A percentile compares a stretch with the other conserved stretches of the same genome.
phyloP scores from a whole-genome alignment of 306 rosid genomes.

The Quercus cerris region DNA sequence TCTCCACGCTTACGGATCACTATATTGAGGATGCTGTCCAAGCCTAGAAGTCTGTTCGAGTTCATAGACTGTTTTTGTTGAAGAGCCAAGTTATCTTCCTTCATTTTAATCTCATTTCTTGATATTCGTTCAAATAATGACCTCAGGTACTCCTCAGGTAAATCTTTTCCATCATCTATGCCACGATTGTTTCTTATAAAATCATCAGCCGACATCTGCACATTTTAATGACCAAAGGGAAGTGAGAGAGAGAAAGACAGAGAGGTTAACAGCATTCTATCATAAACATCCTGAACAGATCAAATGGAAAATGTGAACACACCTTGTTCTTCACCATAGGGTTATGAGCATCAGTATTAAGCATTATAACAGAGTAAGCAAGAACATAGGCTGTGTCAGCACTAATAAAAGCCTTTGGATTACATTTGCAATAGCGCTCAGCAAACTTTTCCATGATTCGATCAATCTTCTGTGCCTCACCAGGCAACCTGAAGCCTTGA shows the following conservation, averaged over 20 bases:
- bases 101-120: slow-evolving; percentile 96
- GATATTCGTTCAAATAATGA: slow-evolving; percentile 84
- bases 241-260: background rate
- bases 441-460: slow-evolving; percentile 99
- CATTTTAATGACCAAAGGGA: slow-evolving; percentile 16
- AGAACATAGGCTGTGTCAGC: slow-evolving; percentile 99
- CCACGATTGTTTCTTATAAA: slow-evolving; percentile 98
- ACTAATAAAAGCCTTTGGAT: slow-evolving; percentile 85
- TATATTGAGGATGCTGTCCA: slow-evolving; percentile 90
- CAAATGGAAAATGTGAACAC: slow-evolving; percentile 20
- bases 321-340: slow-evolving; percentile 97
- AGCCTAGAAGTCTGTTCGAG: slow-evolving; percentile 77
- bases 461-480: slow-evolving; percentile 99
- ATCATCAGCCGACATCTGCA: slow-evolving; percentile 99
- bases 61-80: slow-evolving; percentile 78
- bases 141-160: slow-evolving; percentile 83
- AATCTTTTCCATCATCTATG: slow-evolving; percentile 98
- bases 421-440: slow-evolving; percentile 94
- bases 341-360: slow-evolving; percentile 96
- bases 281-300: slow-evolving; percentile 18
- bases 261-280: slow-evolving; percentile 12
- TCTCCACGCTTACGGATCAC: slow-evolving; percentile 75
- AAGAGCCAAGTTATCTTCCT: slow-evolving; percentile 70
- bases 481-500: slow-evolving; percentile 95
- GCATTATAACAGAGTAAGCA: slow-evolving; percentile 96